A percentile compares a stretch with the other conserved stretches of the same genome.
Conservation (phyloP, 768 basidiomycete species). For the Candolleomyces efflorescens region DNA sequence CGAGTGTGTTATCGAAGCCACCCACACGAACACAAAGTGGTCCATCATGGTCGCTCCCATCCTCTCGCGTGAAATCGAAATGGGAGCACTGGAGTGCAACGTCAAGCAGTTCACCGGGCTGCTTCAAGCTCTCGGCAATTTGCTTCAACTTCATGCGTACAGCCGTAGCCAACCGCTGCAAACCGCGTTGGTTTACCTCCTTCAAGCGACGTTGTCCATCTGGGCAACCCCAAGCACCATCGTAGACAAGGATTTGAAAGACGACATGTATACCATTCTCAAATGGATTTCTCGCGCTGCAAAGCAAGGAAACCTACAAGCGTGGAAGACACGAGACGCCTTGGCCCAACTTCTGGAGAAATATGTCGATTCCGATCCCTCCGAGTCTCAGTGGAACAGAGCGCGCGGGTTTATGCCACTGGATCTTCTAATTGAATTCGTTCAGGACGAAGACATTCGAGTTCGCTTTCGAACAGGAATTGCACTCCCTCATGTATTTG, state of each 20-base stretch:
- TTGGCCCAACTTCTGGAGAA: conserved; percentile 61
- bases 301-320: conserved; percentile 14
- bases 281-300: conserved; percentile 32
- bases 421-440: conserved; percentile 26
- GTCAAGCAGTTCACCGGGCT: conserved; percentile 41
- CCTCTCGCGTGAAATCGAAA: conserved; percentile 52
- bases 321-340: conserved; percentile 44
- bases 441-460: conserved; percentile 70
- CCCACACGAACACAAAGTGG: conserved; percentile 38
- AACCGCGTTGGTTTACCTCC: conserved; percentile 50
- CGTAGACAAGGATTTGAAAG: conserved; percentile 85
- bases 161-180: conserved; percentile 50
- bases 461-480: conserved; percentile 76
- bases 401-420: not conserved
- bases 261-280: conserved; percentile 80
- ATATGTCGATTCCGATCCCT: conserved; percentile 59
- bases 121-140: conserved; percentile 52
- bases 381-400: conserved; percentile 21
- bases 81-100: conserved; percentile 50
- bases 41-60: conserved; percentile 57
- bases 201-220: conserved; percentile 58
- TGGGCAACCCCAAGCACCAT: conserved; percentile 37
- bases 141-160: conserved; percentile 53
- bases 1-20: conserved; percentile 45
- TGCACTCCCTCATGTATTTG: conserved; percentile 55